A percentile compares a stretch with the other conserved stretches of the same genome.
Conservation (phyloP, 306 rosid genomes). For the Erythrophleum fordii region DNA sequence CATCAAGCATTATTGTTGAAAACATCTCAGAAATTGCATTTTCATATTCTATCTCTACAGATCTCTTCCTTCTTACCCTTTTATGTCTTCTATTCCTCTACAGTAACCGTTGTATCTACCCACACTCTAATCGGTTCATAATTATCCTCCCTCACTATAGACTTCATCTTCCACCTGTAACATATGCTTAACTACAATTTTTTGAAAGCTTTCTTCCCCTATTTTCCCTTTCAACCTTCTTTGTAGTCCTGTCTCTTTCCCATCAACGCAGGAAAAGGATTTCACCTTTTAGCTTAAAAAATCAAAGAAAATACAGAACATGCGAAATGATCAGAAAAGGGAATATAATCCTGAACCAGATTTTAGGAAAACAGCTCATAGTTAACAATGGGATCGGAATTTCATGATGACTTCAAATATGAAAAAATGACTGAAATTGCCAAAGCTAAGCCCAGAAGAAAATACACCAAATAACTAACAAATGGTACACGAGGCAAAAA, state of each 20-base stretch:
- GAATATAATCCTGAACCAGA: too few species aligned
- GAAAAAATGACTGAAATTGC: not conserved
- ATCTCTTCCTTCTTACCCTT: too few species aligned
- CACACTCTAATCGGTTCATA: not conserved
- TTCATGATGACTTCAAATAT: not conserved
- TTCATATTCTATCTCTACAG: not conserved
- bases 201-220: not conserved
- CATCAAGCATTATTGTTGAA: not conserved
- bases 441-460: not conserved
- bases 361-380: too few species aligned
- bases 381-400: not conserved
- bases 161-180: not conserved
- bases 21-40: not conserved
- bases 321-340: not conserved
- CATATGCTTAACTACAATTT: constrained; percentile 17
- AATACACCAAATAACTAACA: not conserved
- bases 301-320: not conserved
- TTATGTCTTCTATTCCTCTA: too few species aligned
- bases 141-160: constrained; percentile 6
- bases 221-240: constrained; percentile 21
- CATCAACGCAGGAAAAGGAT: constrained; percentile 12
- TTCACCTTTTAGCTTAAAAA: not conserved
- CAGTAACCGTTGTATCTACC: not conserved
- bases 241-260: constrained; percentile 16
- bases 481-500: not conserved